These are phyloP conservation scores for Penicillium sp. DNA, from an alignment of 2,329 filamentous ascomycete genomes.

Conservation along the genomic window DNA sequence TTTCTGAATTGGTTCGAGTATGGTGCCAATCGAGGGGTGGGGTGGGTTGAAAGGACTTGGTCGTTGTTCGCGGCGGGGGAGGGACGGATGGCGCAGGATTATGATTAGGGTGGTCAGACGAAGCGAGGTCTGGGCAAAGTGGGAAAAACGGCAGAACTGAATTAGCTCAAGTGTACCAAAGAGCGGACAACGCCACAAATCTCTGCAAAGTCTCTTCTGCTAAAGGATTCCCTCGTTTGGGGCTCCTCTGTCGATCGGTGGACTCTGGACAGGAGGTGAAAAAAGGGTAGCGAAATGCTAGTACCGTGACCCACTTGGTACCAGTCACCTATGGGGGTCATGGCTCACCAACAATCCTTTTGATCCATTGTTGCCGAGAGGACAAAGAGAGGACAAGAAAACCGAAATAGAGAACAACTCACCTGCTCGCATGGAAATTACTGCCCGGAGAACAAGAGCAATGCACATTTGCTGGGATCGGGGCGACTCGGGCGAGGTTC, in stretches of 20 bases:
- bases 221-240: slow-evolving; percentile 2
- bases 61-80: slow-evolving; percentile 57
- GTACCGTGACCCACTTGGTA: slow-evolving; percentile 28
- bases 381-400: not conserved
- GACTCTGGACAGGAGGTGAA: slow-evolving; percentile 13
- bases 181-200: slow-evolving; percentile 15
- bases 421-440: slow-evolving; percentile 70
- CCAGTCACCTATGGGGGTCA: slow-evolving; percentile 15
- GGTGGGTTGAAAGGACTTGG: slow-evolving; percentile 58
- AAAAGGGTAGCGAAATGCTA: slow-evolving; percentile 31
- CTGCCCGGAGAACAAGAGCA: slow-evolving; percentile 69
- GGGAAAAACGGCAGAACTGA: slow-evolving; percentile 2
- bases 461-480: slow-evolving; percentile 76
- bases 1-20: slow-evolving; percentile 70
- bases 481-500: slow-evolving; percentile 68
- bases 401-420: slow-evolving; percentile 33
- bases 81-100: slow-evolving; percentile 37
- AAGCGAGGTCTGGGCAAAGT: slow-evolving; percentile 13
- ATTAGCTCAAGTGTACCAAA: slow-evolving; percentile 13
- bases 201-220: slow-evolving; percentile 3
- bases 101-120: slow-evolving; percentile 12
- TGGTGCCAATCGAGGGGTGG: slow-evolving; percentile 59
- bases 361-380: slow-evolving; percentile 3
- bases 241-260: slow-evolving; percentile 22
- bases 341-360: slow-evolving; percentile 12